Percentiles rank a stretch among this genome's conserved stretches.
These are phyloP conservation scores for Gonium pectorale DNA, from an alignment of 139 green algal species.

Conservation along the genomic window DNA sequence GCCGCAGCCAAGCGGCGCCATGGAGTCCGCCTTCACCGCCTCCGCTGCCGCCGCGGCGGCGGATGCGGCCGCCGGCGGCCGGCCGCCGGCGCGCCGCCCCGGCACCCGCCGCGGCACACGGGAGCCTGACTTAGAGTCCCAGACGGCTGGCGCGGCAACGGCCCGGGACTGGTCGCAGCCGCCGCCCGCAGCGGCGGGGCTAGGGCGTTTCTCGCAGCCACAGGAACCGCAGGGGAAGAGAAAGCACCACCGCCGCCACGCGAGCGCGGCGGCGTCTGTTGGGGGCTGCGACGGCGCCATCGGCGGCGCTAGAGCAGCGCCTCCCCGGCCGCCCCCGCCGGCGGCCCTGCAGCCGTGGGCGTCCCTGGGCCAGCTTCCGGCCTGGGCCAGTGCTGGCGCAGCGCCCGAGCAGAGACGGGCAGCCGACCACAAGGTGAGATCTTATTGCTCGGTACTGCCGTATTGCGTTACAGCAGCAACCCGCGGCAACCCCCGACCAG, in stretches of 20 bases:
- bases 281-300: not conserved
- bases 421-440: not conserved
- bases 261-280: not conserved
- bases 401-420: not conserved
- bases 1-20: not conserved
- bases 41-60: not conserved
- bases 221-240: not conserved
- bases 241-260: not conserved
- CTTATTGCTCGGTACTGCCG: too few species aligned
- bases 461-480: too few species aligned
- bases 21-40: not conserved
- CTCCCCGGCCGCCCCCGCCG: not conserved
- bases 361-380: not conserved
- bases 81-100: not conserved
- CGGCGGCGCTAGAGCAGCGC: not conserved
- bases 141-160: not conserved
- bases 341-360: conserved; percentile 17
- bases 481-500: too few species aligned
- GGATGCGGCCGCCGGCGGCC: not conserved
- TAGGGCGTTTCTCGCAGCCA: not conserved
- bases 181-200: not conserved
- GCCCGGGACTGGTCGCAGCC: not conserved
- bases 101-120: not conserved
- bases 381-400: not conserved
- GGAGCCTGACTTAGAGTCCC: not conserved